These are phyloP conservation scores for Penicillium frequentans DNA, from an alignment of 2,329 filamentous ascomycete species.

Conservation along the genomic window DNA sequence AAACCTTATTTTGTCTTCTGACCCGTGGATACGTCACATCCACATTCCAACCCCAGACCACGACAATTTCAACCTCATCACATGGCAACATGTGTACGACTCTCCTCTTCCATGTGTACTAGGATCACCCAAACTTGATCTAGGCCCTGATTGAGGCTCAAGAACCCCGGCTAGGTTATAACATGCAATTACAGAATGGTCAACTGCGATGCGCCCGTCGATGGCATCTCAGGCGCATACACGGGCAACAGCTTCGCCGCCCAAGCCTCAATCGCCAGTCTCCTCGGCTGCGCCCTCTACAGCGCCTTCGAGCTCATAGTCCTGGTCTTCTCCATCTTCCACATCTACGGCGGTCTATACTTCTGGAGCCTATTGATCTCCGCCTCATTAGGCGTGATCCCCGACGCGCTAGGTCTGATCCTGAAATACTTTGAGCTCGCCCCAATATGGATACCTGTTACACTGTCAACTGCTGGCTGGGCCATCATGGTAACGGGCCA, in stretches of 20 bases:
- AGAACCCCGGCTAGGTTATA: too few species aligned
- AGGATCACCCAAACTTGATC: background rate
- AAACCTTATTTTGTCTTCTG: background rate
- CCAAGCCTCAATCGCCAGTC: slow-evolving; percentile 10
- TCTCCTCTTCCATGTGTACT: too few species aligned
- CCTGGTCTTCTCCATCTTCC: slow-evolving; percentile 10
- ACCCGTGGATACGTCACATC: background rate
- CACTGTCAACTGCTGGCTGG: slow-evolving; percentile 11
- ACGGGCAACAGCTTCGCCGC: slow-evolving; percentile 14
- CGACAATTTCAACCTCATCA: background rate
- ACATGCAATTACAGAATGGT: slow-evolving; percentile 3
- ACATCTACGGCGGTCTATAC: slow-evolving; percentile 10
- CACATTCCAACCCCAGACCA: background rate
- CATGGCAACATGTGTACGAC: background rate
- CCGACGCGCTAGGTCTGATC: slow-evolving; percentile 6
- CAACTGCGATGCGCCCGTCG: slow-evolving; percentile 10
- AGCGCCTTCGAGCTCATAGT: slow-evolving; percentile 12
- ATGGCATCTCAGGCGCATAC: slow-evolving; percentile 14
- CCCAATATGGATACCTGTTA: slow-evolving; percentile 13
- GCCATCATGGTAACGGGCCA: slow-evolving; percentile 11
- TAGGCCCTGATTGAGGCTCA: background rate
- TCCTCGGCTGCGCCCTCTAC: slow-evolving; percentile 13
- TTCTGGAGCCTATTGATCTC: slow-evolving; percentile 14
- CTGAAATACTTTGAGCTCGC: slow-evolving; percentile 15
- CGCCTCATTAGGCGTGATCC: slow-evolving; percentile 6